phyloP scores from a whole-genome alignment of 805 yeast genomes.

The Candida pini region DNA sequence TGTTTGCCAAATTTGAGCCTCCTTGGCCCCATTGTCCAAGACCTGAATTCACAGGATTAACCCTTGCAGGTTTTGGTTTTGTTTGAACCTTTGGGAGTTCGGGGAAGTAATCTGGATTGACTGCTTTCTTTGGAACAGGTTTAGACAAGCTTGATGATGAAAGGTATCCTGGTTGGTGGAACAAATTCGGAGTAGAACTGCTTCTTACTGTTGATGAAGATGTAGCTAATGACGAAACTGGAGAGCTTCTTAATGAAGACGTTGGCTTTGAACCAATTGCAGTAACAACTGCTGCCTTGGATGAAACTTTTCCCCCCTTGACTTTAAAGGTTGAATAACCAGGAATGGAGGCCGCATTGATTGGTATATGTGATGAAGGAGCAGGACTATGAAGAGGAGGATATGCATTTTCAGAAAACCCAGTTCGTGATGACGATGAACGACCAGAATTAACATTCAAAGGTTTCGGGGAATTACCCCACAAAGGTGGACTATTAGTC shows the following conservation, averaged over 20 bases:
- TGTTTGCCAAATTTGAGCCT: neutral
- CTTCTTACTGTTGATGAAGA: constrained; percentile 6
- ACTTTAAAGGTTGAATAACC: constrained; percentile 7
- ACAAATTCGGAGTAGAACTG: constrained; percentile 11
- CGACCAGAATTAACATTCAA: neutral
- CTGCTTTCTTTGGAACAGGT: constrained; percentile 1
- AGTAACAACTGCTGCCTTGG: neutral
- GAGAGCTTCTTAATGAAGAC: constrained; percentile 3
- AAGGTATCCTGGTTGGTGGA: constrained; percentile 2
- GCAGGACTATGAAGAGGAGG: constrained; percentile 7
- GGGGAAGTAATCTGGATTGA: constrained; percentile 25
- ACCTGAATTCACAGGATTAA: constrained; percentile 39
- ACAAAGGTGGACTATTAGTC: constrained; percentile 4
- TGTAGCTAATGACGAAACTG: constrained; percentile 27
- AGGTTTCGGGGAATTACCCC: constrained; percentile 4
- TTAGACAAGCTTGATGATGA: neutral
- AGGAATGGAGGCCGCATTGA: constrained; percentile 12
- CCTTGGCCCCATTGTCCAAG: constrained; percentile 30
- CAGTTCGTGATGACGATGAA: neutral
- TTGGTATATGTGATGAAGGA: constrained; percentile 5
- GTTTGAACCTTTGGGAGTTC: constrained; percentile 33
- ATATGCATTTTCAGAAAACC: constrained; percentile 8
- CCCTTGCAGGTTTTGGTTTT: constrained; percentile 51
- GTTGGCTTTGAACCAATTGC: constrained; percentile 17
- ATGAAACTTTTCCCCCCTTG: neutral